Evolutionary conservation across 2,329 filamentous ascomycete species (phyloP).

Genomic region (Cytospora paraplurivora): DNA sequence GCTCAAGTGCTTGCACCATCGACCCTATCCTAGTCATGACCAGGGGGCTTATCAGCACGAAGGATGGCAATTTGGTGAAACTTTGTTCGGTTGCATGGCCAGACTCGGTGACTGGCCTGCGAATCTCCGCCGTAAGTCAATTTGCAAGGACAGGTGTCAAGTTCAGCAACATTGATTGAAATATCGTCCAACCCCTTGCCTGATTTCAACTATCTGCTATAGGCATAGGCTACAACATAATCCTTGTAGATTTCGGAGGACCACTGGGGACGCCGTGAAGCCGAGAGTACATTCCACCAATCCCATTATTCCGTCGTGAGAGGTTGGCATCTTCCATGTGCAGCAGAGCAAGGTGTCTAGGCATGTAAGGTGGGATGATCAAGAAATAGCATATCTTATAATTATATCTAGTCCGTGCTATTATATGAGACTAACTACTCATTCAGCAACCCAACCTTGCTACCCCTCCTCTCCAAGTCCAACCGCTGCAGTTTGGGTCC

Average conservation of each 20-base stretch:
- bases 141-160: conserved; percentile 11
- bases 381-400: too few species aligned
- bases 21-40: not conserved
- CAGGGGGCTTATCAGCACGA: not conserved
- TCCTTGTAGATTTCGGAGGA: too few species aligned
- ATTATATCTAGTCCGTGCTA: too few species aligned
- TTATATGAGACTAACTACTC: not conserved
- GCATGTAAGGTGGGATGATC: too few species aligned
- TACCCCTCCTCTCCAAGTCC: conserved; percentile 10
- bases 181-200: not conserved
- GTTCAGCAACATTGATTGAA: conserved; percentile 2
- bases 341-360: too few species aligned
- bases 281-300: too few species aligned
- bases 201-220: too few species aligned
- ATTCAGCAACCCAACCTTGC: conserved; percentile 4
- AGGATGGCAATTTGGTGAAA: not conserved
- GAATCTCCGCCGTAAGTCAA: conserved; percentile 4
- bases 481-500: conserved; percentile 1
- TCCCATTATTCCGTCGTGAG: too few species aligned
- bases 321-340: too few species aligned
- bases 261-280: too few species aligned
- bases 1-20: not conserved
- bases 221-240: too few species aligned
- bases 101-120: not conserved
- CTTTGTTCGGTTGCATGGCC: not conserved